phyloP scores from a whole-genome alignment of 2,329 filamentous ascomycete species.

The Clonostachys solani region DNA sequence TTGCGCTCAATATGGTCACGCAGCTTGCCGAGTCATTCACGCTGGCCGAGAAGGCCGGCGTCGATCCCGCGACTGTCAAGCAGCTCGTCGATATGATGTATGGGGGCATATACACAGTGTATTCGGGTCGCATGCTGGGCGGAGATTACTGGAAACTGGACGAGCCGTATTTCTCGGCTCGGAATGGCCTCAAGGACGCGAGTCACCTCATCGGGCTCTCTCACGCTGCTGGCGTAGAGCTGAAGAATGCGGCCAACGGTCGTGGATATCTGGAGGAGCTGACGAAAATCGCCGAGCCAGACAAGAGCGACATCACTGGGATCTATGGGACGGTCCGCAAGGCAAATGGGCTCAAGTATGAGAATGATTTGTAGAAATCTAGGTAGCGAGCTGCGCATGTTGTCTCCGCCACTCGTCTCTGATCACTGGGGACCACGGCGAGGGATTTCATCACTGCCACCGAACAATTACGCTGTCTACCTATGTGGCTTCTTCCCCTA shows the following conservation, averaged over 20 bases:
- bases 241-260: conserved; percentile 63
- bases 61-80: conserved; percentile 68
- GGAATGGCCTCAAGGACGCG: conserved; percentile 79
- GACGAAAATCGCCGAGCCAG: conserved; percentile 59
- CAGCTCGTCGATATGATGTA: conserved; percentile 70
- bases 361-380: conserved; percentile 40
- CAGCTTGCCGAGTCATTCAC: conserved; percentile 74
- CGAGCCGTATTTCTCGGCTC: conserved; percentile 78
- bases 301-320: conserved; percentile 70
- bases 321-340: conserved; percentile 78
- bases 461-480: too few relatives aligned
- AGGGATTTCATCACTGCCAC: too few relatives aligned
- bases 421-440: too few relatives aligned
- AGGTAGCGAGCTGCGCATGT: too few relatives aligned
- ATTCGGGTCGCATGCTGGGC: conserved; percentile 67
- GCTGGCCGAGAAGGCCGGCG: conserved; percentile 73
- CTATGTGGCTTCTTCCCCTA: too few relatives aligned
- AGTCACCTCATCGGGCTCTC: conserved; percentile 70
- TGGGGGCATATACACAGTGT: conserved; percentile 70
- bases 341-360: conserved; percentile 71
- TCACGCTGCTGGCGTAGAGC: conserved; percentile 50
- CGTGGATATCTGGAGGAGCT: conserved; percentile 67
- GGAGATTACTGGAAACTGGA: conserved; percentile 75
- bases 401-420: too few relatives aligned
- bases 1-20: conserved; percentile 79